phyloP scores from a whole-genome alignment of 208 protist genomes.

The Leishmania lainsoni region DNA sequence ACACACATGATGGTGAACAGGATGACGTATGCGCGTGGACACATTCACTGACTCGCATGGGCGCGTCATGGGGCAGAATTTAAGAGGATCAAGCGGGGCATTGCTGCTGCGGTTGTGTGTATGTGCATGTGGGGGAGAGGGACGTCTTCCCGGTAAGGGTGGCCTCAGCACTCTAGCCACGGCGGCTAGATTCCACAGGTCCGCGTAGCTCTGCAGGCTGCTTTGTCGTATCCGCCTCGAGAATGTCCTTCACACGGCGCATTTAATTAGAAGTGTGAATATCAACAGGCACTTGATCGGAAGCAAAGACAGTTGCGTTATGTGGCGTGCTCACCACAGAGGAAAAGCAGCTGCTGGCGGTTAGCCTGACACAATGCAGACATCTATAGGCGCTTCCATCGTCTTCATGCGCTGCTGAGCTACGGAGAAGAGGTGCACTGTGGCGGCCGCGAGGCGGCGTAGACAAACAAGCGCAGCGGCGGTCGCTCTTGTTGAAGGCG shows the following conservation, averaged over 20 bases:
- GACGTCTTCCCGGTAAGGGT: background rate
- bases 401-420: constrained; percentile 24
- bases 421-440: constrained; percentile 19
- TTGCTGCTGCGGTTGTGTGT: background rate
- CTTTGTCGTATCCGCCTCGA: background rate
- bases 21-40: background rate
- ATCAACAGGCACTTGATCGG: background rate
- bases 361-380: constrained; percentile 20
- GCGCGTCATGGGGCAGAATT: no score
- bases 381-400: constrained; percentile 24
- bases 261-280: background rate
- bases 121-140: background rate
- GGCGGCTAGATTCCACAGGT: background rate
- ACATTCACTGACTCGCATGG: background rate
- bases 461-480: constrained; percentile 57
- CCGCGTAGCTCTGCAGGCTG: background rate
- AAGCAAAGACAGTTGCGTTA: background rate
- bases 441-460: constrained; percentile 7
- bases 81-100: background rate
- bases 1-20: background rate
- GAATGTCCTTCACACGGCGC: background rate
- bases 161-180: background rate
- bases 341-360: background rate
- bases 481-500: constrained; percentile 29
- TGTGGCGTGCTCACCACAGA: background rate